Evolutionary conservation across 2,329 filamentous ascomycete species (phyloP).

Genomic region (Penicillium sp.): DNA sequence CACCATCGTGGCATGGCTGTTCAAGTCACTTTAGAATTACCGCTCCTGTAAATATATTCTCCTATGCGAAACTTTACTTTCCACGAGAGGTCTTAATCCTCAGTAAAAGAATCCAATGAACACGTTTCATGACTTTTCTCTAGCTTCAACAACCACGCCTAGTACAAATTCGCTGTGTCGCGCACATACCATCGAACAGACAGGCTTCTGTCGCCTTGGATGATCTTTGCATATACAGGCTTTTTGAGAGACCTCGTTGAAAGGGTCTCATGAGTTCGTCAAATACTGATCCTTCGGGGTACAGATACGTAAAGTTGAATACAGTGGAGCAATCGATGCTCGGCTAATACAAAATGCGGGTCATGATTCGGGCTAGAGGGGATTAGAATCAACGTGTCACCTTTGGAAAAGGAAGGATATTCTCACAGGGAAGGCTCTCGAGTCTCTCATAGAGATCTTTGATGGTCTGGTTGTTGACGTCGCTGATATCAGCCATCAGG

Average conservation of each 20-base stretch:
- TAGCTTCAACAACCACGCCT: slow-evolving; percentile 1
- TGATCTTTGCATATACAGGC: slow-evolving; percentile 6
- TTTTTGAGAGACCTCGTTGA: slow-evolving; percentile 20
- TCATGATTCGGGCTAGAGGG: slow-evolving; percentile 43
- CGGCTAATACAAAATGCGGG: slow-evolving; percentile 42
- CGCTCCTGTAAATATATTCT: slow-evolving; percentile 9
- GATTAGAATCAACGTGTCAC: slow-evolving; percentile 10
- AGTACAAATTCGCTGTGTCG: background rate
- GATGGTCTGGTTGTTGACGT: slow-evolving; percentile 74
- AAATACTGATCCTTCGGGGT: slow-evolving; percentile 2
- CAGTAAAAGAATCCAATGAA: slow-evolving; percentile 4
- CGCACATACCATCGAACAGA: too few relatives aligned
- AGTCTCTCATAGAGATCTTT: slow-evolving; percentile 79
- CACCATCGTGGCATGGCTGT: background rate
- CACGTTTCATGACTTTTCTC: slow-evolving; percentile 9
- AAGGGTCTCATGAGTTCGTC: slow-evolving; percentile 8
- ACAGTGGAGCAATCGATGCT: slow-evolving; percentile 5
- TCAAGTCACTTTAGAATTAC: background rate
- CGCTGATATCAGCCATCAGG: slow-evolving; percentile 94
- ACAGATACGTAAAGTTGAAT: slow-evolving; percentile 22
- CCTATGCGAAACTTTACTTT: background rate
- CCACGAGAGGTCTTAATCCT: background rate
- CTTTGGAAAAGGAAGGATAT: background rate
- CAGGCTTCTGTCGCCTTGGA: background rate
- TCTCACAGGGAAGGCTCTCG: slow-evolving; percentile 73